Conservation (phyloP, 306 rosid genomes). For the Rubus parviflorus region DNA sequence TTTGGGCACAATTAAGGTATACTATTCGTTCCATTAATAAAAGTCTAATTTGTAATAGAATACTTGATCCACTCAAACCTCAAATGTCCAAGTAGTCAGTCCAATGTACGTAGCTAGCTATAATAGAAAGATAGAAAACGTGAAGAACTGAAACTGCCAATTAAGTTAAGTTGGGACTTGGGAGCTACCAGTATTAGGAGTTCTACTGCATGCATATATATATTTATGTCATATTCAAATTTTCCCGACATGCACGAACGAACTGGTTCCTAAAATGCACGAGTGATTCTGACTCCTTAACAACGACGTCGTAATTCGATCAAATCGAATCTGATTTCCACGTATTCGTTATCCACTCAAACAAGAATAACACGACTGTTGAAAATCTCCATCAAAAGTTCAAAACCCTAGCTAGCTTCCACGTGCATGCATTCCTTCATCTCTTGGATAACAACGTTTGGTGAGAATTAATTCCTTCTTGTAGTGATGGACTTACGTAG, state of each 20-base stretch:
- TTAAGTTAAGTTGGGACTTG: neutral
- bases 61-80: neutral
- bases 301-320: neutral
- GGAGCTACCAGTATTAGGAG: too few species aligned
- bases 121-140: neutral
- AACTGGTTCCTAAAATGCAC: conserved; percentile 27
- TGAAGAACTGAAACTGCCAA: neutral
- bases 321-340: neutral
- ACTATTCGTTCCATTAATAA: neutral
- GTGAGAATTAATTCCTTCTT: too few species aligned
- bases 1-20: neutral
- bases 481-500: neutral
- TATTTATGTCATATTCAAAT: conserved; percentile 23
- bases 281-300: conserved; percentile 39
- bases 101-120: neutral
- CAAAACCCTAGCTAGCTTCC: too few species aligned
- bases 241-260: neutral
- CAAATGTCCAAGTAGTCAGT: neutral
- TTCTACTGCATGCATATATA: too few species aligned
- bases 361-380: neutral
- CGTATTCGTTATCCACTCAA: neutral
- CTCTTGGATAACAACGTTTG: too few species aligned
- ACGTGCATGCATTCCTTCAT: too few species aligned
- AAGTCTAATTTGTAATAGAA: neutral
- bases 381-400: too few species aligned